Percentiles rank a stretch among this genome's conserved stretches.
These are phyloP conservation scores for Hyparrhenia diplandra DNA, from an alignment of 176 grass and related monocot species.

Conservation along the genomic window DNA sequence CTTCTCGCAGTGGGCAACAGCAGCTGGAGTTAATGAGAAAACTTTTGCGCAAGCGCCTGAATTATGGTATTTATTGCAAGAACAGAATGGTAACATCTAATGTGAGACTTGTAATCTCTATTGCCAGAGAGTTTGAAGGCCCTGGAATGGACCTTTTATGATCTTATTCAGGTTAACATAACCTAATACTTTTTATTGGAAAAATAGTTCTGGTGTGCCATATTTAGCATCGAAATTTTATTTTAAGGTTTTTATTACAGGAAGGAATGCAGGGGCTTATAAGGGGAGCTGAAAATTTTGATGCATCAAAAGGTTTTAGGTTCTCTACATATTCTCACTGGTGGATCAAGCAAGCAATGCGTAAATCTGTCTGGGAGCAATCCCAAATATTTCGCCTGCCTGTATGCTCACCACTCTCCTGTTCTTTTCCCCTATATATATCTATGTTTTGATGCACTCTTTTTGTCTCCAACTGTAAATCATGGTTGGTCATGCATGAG, in stretches of 20 bases:
- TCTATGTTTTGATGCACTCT: not conserved
- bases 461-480: not conserved
- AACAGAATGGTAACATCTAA: constrained; percentile 84
- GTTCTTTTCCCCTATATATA: not conserved
- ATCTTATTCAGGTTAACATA: constrained; percentile 89
- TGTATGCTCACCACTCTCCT: constrained; percentile 35
- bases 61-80: constrained; percentile 61
- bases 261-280: constrained; percentile 84
- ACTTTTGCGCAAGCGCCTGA: constrained; percentile 47
- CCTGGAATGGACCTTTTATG: constrained; percentile 51
- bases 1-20: constrained; percentile 78
- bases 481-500: not conserved
- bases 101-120: constrained; percentile 85
- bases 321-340: constrained; percentile 95
- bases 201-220: not conserved
- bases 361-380: constrained; percentile 67
- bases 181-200: not conserved
- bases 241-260: constrained; percentile 54
- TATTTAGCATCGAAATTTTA: constrained; percentile 43
- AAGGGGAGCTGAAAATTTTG: constrained; percentile 87
- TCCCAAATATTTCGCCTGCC: constrained; percentile 78
- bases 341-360: constrained; percentile 94
- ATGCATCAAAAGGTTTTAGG: constrained; percentile 87
- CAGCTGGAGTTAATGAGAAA: constrained; percentile 52
- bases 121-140: constrained; percentile 70